Evolutionary conservation across 805 yeast genomes (phyloP).

Genomic region (Candida silvicultrix): DNA sequence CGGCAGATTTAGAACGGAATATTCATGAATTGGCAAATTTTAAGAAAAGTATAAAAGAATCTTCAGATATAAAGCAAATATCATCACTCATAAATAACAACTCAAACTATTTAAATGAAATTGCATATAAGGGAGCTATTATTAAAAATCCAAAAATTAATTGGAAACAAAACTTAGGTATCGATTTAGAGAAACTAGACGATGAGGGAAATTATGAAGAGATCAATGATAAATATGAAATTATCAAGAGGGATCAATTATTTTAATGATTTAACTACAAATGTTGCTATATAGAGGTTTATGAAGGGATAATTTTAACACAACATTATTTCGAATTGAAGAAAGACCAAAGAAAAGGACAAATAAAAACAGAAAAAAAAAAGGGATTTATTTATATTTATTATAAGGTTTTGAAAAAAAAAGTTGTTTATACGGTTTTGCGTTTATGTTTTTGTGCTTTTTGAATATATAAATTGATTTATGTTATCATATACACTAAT

Average conservation of each 20-base stretch:
- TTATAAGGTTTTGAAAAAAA: too few relatives aligned
- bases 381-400: too few relatives aligned
- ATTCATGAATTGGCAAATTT: conserved; percentile 16
- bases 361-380: too few relatives aligned
- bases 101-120: conserved; percentile 18
- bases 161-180: conserved; percentile 20
- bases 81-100: conserved; percentile 8
- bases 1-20: conserved; percentile 11
- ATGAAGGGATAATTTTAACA: too few relatives aligned
- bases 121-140: conserved; percentile 18
- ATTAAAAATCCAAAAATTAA: conserved; percentile 19
- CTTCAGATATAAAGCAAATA: conserved; percentile 13
- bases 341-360: too few relatives aligned
- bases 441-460: too few relatives aligned
- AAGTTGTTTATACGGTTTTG: too few relatives aligned
- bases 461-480: too few relatives aligned
- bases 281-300: background rate
- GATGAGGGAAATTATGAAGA: conserved; percentile 7
- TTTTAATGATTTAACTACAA: conserved; percentile 2
- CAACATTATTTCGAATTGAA: too few relatives aligned
- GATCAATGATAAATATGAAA: conserved; percentile 20
- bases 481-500: too few relatives aligned
- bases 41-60: conserved; percentile 12
- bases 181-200: conserved; percentile 9
- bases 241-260: conserved; percentile 19